Percentiles rank a stretch among this genome's conserved stretches.
These are phyloP conservation scores for Vaccinium macrocarpon DNA, from an alignment of 148 eudicot species.

Conservation along the genomic window DNA sequence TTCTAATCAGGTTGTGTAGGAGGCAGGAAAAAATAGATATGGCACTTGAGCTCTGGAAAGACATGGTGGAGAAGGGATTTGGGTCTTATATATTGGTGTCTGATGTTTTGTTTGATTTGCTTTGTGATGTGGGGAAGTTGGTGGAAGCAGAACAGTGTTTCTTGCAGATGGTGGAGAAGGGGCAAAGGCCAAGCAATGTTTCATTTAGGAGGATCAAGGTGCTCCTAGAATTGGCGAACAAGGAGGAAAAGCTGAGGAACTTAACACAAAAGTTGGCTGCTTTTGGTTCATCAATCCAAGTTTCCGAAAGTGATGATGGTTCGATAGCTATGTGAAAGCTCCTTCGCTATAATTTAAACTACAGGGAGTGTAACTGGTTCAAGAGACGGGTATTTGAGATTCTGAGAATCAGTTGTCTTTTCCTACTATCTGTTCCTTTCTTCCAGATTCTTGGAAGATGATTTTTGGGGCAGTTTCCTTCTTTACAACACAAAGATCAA, in stretches of 20 bases:
- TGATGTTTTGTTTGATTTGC: slow-evolving; percentile 79
- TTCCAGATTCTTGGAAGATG: neutral
- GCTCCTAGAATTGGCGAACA: slow-evolving; percentile 85
- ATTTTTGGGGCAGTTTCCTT: neutral
- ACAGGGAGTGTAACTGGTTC: neutral
- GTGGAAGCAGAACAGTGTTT: slow-evolving; percentile 74
- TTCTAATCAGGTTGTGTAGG: slow-evolving; percentile 59
- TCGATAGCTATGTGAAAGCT: neutral
- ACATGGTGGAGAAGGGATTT: slow-evolving; percentile 86
- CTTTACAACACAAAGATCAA: neutral
- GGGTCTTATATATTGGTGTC: slow-evolving; percentile 75
- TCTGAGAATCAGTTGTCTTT: too few relatives aligned
- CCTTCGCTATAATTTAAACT: too few relatives aligned
- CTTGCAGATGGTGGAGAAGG: slow-evolving; percentile 83
- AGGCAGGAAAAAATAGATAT: slow-evolving; percentile 78
- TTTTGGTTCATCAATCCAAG: slow-evolving; percentile 39
- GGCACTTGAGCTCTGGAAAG: slow-evolving; percentile 87
- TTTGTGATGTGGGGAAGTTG: slow-evolving; percentile 77
- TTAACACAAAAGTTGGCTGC: slow-evolving; percentile 59
- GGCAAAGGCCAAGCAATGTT: slow-evolving; percentile 78
- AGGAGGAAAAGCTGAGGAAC: slow-evolving; percentile 44
- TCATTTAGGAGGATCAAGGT: slow-evolving; percentile 84
- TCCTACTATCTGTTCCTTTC: neutral
- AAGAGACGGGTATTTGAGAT: neutral
- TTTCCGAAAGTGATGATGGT: slow-evolving; percentile 19